These are phyloP conservation scores for Leucocoprinus leucothites DNA, from an alignment of 768 basidiomycete species.

Conservation along the genomic window DNA sequence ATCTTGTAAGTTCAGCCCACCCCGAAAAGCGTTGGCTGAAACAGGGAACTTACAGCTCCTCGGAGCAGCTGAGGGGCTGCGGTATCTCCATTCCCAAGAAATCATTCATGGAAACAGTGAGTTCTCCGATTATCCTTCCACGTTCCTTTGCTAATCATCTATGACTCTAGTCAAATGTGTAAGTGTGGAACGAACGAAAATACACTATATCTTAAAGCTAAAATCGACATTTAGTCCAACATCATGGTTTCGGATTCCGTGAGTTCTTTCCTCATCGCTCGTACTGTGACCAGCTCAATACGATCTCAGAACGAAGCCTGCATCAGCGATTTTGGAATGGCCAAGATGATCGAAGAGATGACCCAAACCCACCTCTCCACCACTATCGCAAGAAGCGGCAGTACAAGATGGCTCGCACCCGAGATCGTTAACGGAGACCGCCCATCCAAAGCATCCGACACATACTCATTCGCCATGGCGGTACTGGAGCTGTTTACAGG, in stretches of 20 bases:
- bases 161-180: conserved; percentile 6
- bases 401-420: conserved; percentile 2
- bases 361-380: background rate
- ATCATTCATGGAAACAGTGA: background rate
- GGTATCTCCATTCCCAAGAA: background rate
- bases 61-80: background rate
- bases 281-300: too few species aligned
- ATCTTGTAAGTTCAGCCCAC: background rate
- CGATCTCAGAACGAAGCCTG: background rate
- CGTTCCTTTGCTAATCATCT: background rate
- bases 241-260: background rate
- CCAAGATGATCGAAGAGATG: background rate
- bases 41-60: background rate
- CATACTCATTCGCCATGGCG: background rate
- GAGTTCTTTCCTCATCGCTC: background rate
- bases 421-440: background rate
- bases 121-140: background rate
- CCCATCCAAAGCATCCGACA: background rate
- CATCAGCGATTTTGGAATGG: conserved; percentile 1
- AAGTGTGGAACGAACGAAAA: background rate
- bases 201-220: too few species aligned
- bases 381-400: conserved; percentile 20
- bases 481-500: background rate
- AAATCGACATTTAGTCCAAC: background rate
- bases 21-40: too few species aligned